Base-by-base conservation (phyloP, 371 early-diverging fungal genomes). In the Chytridiales sp. region DNA sequence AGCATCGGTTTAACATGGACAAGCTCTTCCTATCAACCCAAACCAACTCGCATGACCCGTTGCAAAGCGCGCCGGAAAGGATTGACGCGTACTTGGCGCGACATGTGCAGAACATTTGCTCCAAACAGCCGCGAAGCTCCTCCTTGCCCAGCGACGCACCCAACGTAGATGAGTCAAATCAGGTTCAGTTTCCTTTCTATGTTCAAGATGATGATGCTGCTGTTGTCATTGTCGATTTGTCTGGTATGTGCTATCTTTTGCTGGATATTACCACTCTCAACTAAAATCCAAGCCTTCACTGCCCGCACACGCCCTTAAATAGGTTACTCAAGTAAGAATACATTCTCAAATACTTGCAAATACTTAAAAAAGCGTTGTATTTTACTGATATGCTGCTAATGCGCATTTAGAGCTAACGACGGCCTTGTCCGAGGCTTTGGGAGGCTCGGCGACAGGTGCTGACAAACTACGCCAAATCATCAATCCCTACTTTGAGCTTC, bases 401-500 rank as follows among this genome's bases (percentile, higher is more conserved):
- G 26, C 54, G 21, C 13, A 6, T 15, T 17, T 24, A 61, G 61
- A 61, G 46, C 46, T 61, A 17, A 44, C 61, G 8, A 53, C 61
- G 4, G 21, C 13, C 6, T 34, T 61, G 17, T 40, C 54, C 5
- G 35, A 41, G 34, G 8, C 4, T 4, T 39, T 61, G 8, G 61
- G 61, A 17, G 42, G 44, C 29, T 32, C 61, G 5, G 61, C 54
- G 4, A 30, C 44, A 3, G 61, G 44, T 4, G 61, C 61, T 6
- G 61, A 61, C 35, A 3, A 30, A 3, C 54, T 61, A 32, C 39
- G 43, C 17, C 21, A 47, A 8, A 61, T 44, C 5, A 61, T 61
- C 46, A 61, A 61, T 47, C 53, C 54, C 22, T 54, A 53, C 32
- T 61, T 61, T 46, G 61, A 61, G 24, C 41, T 43, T 3, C 38